phyloP scores from a whole-genome alignment of 768 basidiomycete genomes.

The Ramaria sp. region DNA sequence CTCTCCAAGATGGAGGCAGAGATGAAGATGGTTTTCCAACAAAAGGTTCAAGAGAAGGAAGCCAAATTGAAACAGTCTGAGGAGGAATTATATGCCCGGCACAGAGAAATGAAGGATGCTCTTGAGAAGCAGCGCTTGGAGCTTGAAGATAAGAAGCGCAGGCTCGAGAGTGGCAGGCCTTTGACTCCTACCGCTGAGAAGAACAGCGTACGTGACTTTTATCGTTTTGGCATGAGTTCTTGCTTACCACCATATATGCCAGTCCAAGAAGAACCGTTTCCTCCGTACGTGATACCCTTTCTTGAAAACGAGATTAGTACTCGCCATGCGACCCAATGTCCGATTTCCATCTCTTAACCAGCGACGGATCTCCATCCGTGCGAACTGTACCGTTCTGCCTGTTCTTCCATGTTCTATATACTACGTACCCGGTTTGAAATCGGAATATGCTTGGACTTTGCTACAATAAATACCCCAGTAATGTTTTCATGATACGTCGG shows the following conservation, averaged over 20 bases:
- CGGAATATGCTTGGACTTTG: neutral
- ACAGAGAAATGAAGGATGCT: constrained; percentile 99
- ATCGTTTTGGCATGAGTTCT: neutral
- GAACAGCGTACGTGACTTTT: constrained; percentile 48
- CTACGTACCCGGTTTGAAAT: neutral
- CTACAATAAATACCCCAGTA: neutral
- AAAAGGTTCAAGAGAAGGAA: constrained; percentile 99
- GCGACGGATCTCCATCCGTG: neutral
- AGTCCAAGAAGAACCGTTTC: constrained; percentile 4
- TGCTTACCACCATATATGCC: neutral
- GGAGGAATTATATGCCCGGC: constrained; percentile 96
- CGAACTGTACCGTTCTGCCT: neutral
- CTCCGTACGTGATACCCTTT: neutral
- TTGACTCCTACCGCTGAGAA: constrained; percentile 89
- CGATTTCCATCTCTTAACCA: neutral
- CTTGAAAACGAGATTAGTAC: neutral
- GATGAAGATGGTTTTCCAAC: constrained; percentile 99
- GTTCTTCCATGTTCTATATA: neutral
- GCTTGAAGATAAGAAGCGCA: constrained; percentile 97
- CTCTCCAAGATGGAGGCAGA: constrained; percentile 99
- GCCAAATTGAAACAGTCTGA: constrained; percentile 98
- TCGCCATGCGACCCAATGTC: neutral
- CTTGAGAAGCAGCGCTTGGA: constrained; percentile 93
- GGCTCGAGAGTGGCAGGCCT: constrained; percentile 88
- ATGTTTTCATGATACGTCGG: neutral